Percentiles rank a stretch among this genome's conserved stretches.
Evolutionary conservation across 768 basidiomycete species (phyloP).

Genomic region (Boletus sp.): DNA sequence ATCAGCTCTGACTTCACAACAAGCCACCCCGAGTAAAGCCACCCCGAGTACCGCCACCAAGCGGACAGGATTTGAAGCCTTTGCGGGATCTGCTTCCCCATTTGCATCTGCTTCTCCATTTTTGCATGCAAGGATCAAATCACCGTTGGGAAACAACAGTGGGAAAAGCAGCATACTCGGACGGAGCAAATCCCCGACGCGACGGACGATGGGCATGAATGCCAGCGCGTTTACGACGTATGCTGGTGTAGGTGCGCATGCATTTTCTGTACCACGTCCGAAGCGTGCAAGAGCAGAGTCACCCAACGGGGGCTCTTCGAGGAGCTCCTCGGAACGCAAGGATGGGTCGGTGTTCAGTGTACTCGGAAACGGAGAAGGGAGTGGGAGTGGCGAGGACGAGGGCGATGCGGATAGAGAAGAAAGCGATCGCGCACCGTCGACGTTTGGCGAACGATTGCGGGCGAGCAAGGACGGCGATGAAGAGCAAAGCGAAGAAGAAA

Average conservation of each 20-base stretch:
- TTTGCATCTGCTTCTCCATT: slow-evolving; percentile 41
- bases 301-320: slow-evolving; percentile 40
- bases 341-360: slow-evolving; percentile 22
- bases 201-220: slow-evolving; percentile 39
- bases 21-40: slow-evolving; percentile 32
- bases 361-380: slow-evolving; percentile 38
- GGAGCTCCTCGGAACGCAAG: slow-evolving; percentile 44
- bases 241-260: slow-evolving; percentile 45
- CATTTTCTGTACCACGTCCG: slow-evolving; percentile 38
- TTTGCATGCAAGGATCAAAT: slow-evolving; percentile 42
- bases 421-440: slow-evolving; percentile 32
- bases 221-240: slow-evolving; percentile 62
- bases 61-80: slow-evolving; percentile 56
- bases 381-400: slow-evolving; percentile 41
- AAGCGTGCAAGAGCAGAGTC: slow-evolving; percentile 57
- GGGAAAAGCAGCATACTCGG: slow-evolving; percentile 25
- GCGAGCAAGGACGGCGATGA: slow-evolving; percentile 60
- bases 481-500: slow-evolving; percentile 41
- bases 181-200: slow-evolving; percentile 55
- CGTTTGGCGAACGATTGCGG: slow-evolving; percentile 66
- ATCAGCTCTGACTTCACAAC: slow-evolving; percentile 16
- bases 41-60: slow-evolving; percentile 42
- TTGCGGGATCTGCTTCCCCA: slow-evolving; percentile 49
- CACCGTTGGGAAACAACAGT: slow-evolving; percentile 38
- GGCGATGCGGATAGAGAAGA: slow-evolving; percentile 35